A percentile compares a stretch with the other conserved stretches of the same genome.
These are phyloP conservation scores for Paracorniculantispora psalliotae DNA, from an alignment of 2,329 filamentous ascomycete genomes.

Conservation along the genomic window DNA sequence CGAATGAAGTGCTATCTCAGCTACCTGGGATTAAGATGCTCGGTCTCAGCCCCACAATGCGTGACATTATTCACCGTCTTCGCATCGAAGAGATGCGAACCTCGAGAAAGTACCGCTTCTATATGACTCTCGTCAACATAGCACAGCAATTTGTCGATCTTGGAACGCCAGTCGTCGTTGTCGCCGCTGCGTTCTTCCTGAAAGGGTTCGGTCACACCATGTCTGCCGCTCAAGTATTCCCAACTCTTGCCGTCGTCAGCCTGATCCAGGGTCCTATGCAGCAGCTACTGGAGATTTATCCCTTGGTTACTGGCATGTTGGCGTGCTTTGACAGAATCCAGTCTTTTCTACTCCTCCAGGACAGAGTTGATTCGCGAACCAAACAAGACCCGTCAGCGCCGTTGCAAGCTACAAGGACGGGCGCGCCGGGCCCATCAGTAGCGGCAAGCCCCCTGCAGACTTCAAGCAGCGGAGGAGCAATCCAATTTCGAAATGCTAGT, in stretches of 20 bases:
- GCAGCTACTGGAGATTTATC: neutral
- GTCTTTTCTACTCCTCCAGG: neutral
- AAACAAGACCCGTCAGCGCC: neutral
- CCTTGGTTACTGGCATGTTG: neutral
- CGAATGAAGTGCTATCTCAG: neutral
- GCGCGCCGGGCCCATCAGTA: neutral
- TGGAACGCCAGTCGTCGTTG: neutral
- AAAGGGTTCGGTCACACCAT: neutral
- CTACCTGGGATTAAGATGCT: neutral
- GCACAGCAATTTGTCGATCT: neutral
- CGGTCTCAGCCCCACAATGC: neutral
- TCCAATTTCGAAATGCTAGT: neutral
- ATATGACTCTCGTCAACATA: neutral
- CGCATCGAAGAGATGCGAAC: neutral
- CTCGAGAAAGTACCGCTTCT: neutral
- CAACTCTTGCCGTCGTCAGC: neutral
- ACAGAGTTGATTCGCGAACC: neutral
- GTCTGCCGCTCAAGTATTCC: neutral
- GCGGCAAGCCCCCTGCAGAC: neutral
- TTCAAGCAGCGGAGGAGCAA: neutral
- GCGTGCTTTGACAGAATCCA: neutral
- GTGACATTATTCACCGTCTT: neutral
- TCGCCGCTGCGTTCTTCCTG: neutral
- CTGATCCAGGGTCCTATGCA: neutral
- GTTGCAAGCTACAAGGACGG: neutral